Conservation (phyloP, 73 alveolate species). For the Symbiodinium natans region DNA sequence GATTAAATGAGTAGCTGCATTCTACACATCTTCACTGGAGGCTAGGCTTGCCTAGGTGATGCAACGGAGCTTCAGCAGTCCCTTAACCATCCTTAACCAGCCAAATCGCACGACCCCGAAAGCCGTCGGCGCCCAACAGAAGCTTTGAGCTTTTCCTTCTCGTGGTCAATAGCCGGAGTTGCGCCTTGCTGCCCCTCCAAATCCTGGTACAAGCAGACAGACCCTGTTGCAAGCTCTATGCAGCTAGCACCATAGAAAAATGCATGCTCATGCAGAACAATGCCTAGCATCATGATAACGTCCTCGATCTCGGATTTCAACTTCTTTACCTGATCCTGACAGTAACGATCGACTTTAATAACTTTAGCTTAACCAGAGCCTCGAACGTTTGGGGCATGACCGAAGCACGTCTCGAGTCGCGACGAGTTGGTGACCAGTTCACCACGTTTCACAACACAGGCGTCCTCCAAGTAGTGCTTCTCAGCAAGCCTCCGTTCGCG, state of each 20-base stretch:
- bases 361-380: no score
- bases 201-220: not conserved
- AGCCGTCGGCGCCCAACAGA: not conserved
- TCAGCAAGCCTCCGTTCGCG: constrained; percentile 81
- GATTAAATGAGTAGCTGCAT: not conserved
- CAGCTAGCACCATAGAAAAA: not conserved
- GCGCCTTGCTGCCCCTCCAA: constrained; percentile 56
- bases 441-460: no score
- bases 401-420: no score
- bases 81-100: no score
- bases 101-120: not conserved
- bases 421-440: no score
- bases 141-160: constrained; percentile 80
- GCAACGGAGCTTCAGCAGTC: no score
- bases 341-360: no score
- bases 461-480: constrained; percentile 58
- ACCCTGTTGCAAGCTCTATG: not conserved
- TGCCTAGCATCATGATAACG: not conserved
- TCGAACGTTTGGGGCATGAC: no score
- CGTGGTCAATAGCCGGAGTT: constrained; percentile 44
- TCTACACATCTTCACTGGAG: not conserved
- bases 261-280: not conserved
- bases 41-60: no score
- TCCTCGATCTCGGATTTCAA: constrained; percentile 68
- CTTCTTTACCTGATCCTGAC: constrained; percentile 65